phyloP scores from a whole-genome alignment of 2,329 filamentous ascomycete species.

The Talaromyces amestolkiae region DNA sequence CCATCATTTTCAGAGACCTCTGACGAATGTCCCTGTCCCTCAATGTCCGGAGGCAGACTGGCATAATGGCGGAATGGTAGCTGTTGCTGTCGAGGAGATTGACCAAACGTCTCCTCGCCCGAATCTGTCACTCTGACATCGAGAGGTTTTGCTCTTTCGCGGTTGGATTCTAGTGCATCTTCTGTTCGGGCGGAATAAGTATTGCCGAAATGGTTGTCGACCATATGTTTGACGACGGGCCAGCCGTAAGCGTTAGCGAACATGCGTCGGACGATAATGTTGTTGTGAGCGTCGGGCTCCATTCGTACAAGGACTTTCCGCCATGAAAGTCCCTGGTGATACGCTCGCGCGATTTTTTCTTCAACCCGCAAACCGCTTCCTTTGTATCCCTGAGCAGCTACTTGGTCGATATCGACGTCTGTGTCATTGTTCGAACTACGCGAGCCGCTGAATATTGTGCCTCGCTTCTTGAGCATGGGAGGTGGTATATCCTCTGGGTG shows the following conservation, averaged over 20 bases:
- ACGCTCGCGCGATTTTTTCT: slow-evolving; percentile 95
- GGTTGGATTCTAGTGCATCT: slow-evolving; percentile 65
- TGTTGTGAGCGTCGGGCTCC: slow-evolving; percentile 97
- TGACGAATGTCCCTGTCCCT: neutral
- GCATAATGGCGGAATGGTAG: slow-evolving; percentile 4
- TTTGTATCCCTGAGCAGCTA: slow-evolving; percentile 24
- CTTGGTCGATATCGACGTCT: slow-evolving; percentile 20
- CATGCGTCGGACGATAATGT: slow-evolving; percentile 93
- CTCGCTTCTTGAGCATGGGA: slow-evolving; percentile 52
- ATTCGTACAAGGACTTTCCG: slow-evolving; percentile 93
- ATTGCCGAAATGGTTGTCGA: slow-evolving; percentile 90
- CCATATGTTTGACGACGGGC: slow-evolving; percentile 93
- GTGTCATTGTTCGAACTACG: slow-evolving; percentile 21
- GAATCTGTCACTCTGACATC: slow-evolving; percentile 57
- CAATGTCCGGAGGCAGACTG: slow-evolving; percentile 31
- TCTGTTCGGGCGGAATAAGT: slow-evolving; percentile 62
- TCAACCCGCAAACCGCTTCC: slow-evolving; percentile 73
- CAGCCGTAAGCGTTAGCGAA: slow-evolving; percentile 97
- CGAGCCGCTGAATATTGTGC: slow-evolving; percentile 37
- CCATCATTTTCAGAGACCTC: slow-evolving; percentile 34
- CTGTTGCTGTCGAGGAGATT: slow-evolving; percentile 20
- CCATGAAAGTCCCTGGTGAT: slow-evolving; percentile 89
- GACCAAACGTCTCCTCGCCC: slow-evolving; percentile 63
- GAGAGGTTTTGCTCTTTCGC: slow-evolving; percentile 66
- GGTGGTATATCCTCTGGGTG: slow-evolving; percentile 89